phyloP scores from a whole-genome alignment of 352 stramenopile genomes.

The Paralagenidium karlingii region DNA sequence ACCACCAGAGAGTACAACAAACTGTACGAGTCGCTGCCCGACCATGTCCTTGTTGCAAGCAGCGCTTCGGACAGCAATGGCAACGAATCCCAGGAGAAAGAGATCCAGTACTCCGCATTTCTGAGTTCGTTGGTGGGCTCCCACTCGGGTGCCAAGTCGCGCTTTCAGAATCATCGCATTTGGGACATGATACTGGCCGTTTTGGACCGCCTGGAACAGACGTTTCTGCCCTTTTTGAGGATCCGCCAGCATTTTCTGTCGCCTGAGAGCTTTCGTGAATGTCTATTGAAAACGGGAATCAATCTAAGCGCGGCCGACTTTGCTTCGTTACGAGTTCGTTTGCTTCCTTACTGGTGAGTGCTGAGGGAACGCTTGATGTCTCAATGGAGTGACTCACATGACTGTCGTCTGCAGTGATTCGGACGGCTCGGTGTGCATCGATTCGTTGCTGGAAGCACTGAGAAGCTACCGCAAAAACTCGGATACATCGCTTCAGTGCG shows the following conservation, averaged over 20 bases:
- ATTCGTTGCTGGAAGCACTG: conserved; percentile 30
- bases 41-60: conserved; percentile 14
- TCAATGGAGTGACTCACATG: too few species aligned
- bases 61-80: conserved; percentile 4
- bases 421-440: conserved; percentile 28
- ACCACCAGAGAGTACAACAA: conserved; percentile 49
- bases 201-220: conserved; percentile 29
- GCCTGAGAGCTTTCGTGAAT: conserved; percentile 49
- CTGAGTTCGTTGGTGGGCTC: conserved; percentile 3
- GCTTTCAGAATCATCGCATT: conserved; percentile 14
- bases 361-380: too few species aligned
- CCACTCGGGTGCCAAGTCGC: neutral
- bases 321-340: conserved; percentile 39
- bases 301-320: conserved; percentile 57
- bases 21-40: conserved; percentile 34
- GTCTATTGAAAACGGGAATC: conserved; percentile 40
- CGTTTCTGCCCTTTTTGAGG: conserved; percentile 40
- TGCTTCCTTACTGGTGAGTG: conserved; percentile 46
- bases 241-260: conserved; percentile 33
- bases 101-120: conserved; percentile 53
- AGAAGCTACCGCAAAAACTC: conserved; percentile 12
- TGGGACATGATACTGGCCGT: conserved; percentile 46
- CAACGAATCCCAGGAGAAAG: conserved; percentile 6
- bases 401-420: conserved; percentile 21
- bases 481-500: neutral